Evolutionary conservation across 441 rosid genomes (phyloP).

Genomic region (Pelargonium cotyledonis): DNA sequence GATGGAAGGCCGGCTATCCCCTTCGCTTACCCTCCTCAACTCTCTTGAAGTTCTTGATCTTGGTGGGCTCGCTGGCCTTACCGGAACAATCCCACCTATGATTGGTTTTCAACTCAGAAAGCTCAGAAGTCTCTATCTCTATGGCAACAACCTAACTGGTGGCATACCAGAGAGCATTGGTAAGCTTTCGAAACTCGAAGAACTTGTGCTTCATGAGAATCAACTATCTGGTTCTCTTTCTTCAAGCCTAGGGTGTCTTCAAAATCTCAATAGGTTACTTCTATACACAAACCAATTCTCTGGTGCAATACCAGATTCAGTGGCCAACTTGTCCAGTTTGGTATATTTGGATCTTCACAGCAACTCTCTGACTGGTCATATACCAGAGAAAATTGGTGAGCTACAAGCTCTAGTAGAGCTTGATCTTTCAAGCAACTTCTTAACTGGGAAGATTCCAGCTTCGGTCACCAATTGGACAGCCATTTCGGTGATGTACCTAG

Average conservation of each 20-base stretch:
- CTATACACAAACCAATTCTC: slow-evolving; percentile 36
- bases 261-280: slow-evolving; percentile 30
- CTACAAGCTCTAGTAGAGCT: slow-evolving; percentile 35
- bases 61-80: slow-evolving; percentile 37
- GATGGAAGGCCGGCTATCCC: slow-evolving; percentile 42
- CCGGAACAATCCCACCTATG: slow-evolving; percentile 37
- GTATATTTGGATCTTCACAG: slow-evolving; percentile 38
- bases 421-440: slow-evolving; percentile 40
- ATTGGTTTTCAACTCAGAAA: slow-evolving; percentile 36
- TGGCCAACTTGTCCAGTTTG: slow-evolving; percentile 34
- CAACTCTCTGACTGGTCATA: slow-evolving; percentile 33
- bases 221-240: slow-evolving; percentile 40
- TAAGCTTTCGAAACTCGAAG: slow-evolving; percentile 36
- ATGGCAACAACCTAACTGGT: slow-evolving; percentile 43
- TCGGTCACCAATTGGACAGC: slow-evolving; percentile 31
- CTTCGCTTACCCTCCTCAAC: slow-evolving; percentile 33
- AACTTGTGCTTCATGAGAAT: slow-evolving; percentile 44
- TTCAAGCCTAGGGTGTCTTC: slow-evolving; percentile 32
- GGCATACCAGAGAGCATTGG: slow-evolving; percentile 42
- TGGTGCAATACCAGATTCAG: slow-evolving; percentile 33
- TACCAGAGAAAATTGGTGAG: slow-evolving; percentile 35
- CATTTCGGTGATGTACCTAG: slow-evolving; percentile 40
- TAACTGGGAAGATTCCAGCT: slow-evolving; percentile 34
- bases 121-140: slow-evolving; percentile 36
- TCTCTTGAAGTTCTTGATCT: slow-evolving; percentile 46